These are phyloP conservation scores for Verticillium nubilum DNA, from an alignment of 2,329 filamentous ascomycete species.

Conservation along the genomic window DNA sequence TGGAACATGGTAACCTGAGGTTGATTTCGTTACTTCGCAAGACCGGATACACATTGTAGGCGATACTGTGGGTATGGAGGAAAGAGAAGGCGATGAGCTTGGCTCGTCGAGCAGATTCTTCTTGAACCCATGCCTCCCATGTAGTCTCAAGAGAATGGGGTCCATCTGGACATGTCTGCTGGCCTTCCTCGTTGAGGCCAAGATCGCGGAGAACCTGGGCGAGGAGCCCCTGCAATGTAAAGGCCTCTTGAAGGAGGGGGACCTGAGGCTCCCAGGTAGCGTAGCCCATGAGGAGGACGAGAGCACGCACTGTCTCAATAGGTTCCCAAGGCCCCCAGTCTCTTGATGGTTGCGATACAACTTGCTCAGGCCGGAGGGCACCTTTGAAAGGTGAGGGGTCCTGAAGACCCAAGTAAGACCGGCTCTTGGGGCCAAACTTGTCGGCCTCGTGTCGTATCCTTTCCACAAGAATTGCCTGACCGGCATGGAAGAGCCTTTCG, in stretches of 20 bases:
- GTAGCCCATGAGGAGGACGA: slow-evolving; percentile 30
- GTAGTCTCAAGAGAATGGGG: slow-evolving; percentile 6
- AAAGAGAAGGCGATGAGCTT: slow-evolving; percentile 33
- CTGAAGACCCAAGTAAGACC: slow-evolving; percentile 15
- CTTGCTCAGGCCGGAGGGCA: neutral
- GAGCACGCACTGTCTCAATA: slow-evolving; percentile 24
- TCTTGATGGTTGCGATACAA: neutral
- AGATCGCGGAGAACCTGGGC: slow-evolving; percentile 26
- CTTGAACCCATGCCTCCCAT: slow-evolving; percentile 25
- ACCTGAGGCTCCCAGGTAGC: slow-evolving; percentile 30
- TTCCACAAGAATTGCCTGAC: slow-evolving; percentile 24
- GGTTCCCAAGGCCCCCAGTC: slow-evolving; percentile 20
- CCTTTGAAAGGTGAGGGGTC: slow-evolving; percentile 6
- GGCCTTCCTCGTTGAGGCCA: slow-evolving; percentile 23
- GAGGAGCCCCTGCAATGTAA: slow-evolving; percentile 24
- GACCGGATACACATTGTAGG: slow-evolving; percentile 30
- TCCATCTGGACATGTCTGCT: neutral
- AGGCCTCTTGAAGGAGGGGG: slow-evolving; percentile 26
- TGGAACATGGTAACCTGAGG: slow-evolving; percentile 27
- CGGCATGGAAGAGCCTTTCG: slow-evolving; percentile 25
- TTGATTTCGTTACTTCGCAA: slow-evolving; percentile 29
- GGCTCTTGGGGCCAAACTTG: slow-evolving; percentile 18
- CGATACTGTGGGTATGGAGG: slow-evolving; percentile 30
- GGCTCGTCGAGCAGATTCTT: slow-evolving; percentile 25
- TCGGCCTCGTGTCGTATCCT: slow-evolving; percentile 17